Evolutionary conservation across 2,329 filamentous ascomycete species (phyloP).

Genomic region (Curvularia sp.): DNA sequence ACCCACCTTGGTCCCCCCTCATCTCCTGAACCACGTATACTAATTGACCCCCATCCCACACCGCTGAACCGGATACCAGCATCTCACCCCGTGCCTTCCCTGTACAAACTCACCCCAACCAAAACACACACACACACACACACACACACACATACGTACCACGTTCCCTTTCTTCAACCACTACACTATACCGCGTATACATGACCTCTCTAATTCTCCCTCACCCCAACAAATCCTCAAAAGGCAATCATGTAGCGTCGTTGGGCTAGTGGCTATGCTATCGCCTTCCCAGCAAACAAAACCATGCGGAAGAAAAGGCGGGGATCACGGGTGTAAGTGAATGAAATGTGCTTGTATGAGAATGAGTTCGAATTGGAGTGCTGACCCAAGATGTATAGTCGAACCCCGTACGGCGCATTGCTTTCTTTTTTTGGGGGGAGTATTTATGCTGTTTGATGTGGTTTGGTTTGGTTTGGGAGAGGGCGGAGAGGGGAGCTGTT

Average conservation of each 20-base stretch:
- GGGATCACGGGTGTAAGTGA: constrained; percentile 45
- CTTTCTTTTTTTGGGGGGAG: constrained; percentile 10
- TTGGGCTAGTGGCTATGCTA: constrained; percentile 52
- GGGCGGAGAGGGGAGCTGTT: background rate
- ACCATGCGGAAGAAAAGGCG: constrained; percentile 23
- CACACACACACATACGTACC: background rate
- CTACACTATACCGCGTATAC: background rate
- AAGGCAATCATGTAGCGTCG: constrained; percentile 30
- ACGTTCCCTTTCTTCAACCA: background rate
- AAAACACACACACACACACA: background rate
- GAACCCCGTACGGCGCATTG: constrained; percentile 29
- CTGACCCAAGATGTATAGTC: constrained; percentile 13
- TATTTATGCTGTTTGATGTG: background rate
- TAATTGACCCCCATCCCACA: background rate
- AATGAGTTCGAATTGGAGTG: constrained; percentile 6
- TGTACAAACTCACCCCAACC: background rate
- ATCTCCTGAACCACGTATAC: background rate
- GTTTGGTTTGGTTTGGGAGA: background rate
- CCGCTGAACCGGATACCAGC: background rate
- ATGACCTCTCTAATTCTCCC: background rate
- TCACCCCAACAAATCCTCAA: background rate
- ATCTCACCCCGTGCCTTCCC: constrained; percentile 10
- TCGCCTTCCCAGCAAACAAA: constrained; percentile 46
- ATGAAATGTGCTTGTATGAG: background rate
- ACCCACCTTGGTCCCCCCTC: background rate